Evolutionary conservation across 352 stramenopile genomes (phyloP).

Genomic region (Phytophthora fragariaefolia): DNA sequence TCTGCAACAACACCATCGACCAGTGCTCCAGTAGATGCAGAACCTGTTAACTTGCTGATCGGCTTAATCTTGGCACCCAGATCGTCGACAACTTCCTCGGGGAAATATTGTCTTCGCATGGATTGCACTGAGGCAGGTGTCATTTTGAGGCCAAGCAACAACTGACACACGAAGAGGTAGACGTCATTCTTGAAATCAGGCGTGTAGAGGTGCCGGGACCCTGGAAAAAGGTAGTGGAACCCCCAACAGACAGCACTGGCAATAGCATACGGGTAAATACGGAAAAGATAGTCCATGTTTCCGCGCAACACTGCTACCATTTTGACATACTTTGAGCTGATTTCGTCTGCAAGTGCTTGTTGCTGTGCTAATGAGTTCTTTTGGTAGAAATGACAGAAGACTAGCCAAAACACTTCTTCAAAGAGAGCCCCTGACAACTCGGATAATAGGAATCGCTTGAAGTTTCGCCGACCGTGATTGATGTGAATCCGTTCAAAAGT

Average conservation of each 20-base stretch:
- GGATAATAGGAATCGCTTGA: constrained; percentile 86
- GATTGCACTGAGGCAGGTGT: constrained; percentile 69
- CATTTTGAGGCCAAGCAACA: constrained; percentile 74
- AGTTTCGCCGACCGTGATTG: constrained; percentile 71
- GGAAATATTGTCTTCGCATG: constrained; percentile 74
- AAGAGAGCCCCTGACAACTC: constrained; percentile 82
- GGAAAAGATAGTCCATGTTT: constrained; percentile 89
- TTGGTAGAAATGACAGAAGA: constrained; percentile 91
- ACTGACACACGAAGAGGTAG: constrained; percentile 78
- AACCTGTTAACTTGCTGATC: constrained; percentile 27
- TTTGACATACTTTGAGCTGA: constrained; percentile 84
- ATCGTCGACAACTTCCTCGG: constrained; percentile 79
- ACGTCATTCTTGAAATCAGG: constrained; percentile 83
- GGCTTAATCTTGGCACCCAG: constrained; percentile 44
- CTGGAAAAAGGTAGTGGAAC: constrained; percentile 90
- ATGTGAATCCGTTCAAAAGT: constrained; percentile 86
- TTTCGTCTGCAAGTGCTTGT: constrained; percentile 65
- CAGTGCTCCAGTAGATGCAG: constrained; percentile 16
- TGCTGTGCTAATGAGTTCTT: constrained; percentile 73
- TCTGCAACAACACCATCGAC: constrained; percentile 8
- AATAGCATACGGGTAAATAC: constrained; percentile 89
- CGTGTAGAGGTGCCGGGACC: constrained; percentile 87
- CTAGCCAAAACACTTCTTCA: constrained; percentile 90
- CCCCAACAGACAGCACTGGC: constrained; percentile 81
- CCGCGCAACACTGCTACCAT: constrained; percentile 72